Evolutionary conservation across 2,329 filamentous ascomycete species (phyloP), one percentile per base, ranked within the genome.

Genomic region (Colletotrichum musae): DNA sequence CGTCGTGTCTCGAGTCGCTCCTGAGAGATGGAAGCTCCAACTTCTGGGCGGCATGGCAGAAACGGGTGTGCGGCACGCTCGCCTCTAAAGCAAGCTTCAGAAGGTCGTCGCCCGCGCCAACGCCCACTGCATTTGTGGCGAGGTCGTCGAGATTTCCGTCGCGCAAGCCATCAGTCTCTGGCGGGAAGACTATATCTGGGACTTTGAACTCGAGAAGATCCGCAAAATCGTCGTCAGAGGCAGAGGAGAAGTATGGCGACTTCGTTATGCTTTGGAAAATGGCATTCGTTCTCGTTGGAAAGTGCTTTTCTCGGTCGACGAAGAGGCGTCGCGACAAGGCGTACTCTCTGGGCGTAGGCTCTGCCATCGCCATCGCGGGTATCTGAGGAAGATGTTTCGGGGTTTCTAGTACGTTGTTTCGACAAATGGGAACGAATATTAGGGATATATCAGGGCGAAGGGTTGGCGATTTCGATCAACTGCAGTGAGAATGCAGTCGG

Each of bases 11-110:
- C 5, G 39, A 48, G 16, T 71, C 68, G 28, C 58, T 71, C 16
- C 47, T 36, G 2, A 71, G 54, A 16, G 41, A 13, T 4, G 70
- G 70, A 15, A 71, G 50, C 15, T 71, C 68, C 1, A 70, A n/a
- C 18, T 61, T 61, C 10, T 5, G 21, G 5, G 48, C 53, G 4
- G 47, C 43, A 3, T 53, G 26, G 4, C 26, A 43, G 18, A 61
- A 61, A 6, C 68, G 68, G 15, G 7, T 16, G 3, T 39, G 13
- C 13, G 58, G 24, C 4, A 64, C 26, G 21, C 16, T 64, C 6
- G 68, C 52, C 21, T 69, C 58, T 5, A 70, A 9, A 1, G 68
- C 58, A 21, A 70, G 28, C 21, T 65, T 50, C 15, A 58, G 32
- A 0, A 43, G 10, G 1, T 62, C 53, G 5, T 28, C 24, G 4